Percentiles rank a stretch among this genome's conserved stretches.
These are phyloP conservation scores for Aspergillus sp. DNA, from an alignment of 2,329 filamentous ascomycete genomes.

Conservation along the genomic window DNA sequence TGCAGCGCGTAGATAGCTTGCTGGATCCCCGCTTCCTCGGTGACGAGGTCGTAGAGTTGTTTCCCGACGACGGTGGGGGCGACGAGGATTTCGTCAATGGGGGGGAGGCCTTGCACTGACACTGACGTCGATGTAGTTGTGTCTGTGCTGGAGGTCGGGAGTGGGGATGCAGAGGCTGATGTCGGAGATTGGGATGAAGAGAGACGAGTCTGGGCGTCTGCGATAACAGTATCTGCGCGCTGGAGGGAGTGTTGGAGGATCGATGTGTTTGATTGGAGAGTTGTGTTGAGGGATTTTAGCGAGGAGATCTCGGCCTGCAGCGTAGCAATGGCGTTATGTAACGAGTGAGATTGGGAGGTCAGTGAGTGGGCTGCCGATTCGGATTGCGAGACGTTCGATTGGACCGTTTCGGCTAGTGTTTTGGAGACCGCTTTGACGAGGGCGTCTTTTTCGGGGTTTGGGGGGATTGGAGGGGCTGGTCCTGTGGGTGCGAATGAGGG, in stretches of 20 bases:
- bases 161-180: constrained; percentile 3
- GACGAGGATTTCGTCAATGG: constrained; percentile 86
- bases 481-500: constrained; percentile 38
- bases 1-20: constrained; percentile 70
- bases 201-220: constrained; percentile 58
- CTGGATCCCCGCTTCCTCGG: constrained; percentile 78
- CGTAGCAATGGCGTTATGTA: constrained; percentile 60
- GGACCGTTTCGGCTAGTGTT: constrained; percentile 62
- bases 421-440: constrained; percentile 69
- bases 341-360: constrained; percentile 69
- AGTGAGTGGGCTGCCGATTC: constrained; percentile 67
- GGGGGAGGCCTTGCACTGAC: constrained; percentile 47
- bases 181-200: constrained; percentile 14
- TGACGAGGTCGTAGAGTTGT: constrained; percentile 81
- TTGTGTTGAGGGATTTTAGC: constrained; percentile 62
- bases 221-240: constrained; percentile 72
- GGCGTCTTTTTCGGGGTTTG: constrained; percentile 91
- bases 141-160: too few relatives aligned
- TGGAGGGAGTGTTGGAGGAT: constrained; percentile 71
- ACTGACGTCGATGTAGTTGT: constrained; percentile 23
- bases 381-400: constrained; percentile 64
- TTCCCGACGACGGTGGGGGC: constrained; percentile 88
- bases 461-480: constrained; percentile 77
- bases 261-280: constrained; percentile 68
- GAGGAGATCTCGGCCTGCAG: constrained; percentile 68